A percentile compares a stretch with the other conserved stretches of the same genome.
These are phyloP conservation scores for Parastagonospora nodorum DNA, from an alignment of 2,329 filamentous ascomycete genomes.

Conservation along the genomic window DNA sequence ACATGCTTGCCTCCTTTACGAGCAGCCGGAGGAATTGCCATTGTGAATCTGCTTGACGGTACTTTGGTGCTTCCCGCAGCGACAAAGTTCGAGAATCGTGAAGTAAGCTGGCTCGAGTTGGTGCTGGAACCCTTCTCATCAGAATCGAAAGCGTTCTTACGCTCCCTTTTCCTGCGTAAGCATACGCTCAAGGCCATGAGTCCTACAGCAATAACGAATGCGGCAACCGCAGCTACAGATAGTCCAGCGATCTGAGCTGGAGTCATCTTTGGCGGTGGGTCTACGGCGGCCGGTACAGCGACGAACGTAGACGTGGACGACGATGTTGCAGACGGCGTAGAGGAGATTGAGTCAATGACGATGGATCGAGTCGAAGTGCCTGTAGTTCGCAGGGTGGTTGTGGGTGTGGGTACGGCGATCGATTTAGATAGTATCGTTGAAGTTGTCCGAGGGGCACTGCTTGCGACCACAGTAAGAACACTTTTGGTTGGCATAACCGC, in stretches of 20 bases:
- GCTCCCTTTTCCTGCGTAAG: constrained; percentile 40
- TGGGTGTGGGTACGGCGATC: constrained; percentile 14
- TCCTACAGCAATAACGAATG: constrained; percentile 45
- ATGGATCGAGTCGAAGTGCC: constrained; percentile 25
- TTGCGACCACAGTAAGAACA: constrained; percentile 36
- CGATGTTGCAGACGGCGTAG: constrained; percentile 28
- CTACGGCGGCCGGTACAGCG: constrained; percentile 13
- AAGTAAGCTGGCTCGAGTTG: constrained; percentile 17
- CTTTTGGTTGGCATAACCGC: constrained; percentile 45
- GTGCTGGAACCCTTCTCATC: constrained; percentile 28
- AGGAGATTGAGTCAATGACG: constrained; percentile 32
- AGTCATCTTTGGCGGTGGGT: constrained; percentile 34
- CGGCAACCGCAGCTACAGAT: constrained; percentile 43
- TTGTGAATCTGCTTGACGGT: constrained; percentile 19
- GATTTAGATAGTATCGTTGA: constrained; percentile 12
- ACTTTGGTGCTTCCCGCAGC: constrained; percentile 10
- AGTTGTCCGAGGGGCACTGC: constrained; percentile 25
- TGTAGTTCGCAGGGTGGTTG: constrained; percentile 14
- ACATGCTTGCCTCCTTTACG: constrained; percentile 7
- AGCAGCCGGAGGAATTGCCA: constrained; percentile 18
- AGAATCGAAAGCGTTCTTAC: constrained; percentile 19
- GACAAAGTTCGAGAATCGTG: constrained; percentile 31
- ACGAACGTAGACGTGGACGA: constrained; percentile 17
- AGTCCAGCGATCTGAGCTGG: constrained; percentile 48
- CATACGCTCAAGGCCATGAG: constrained; percentile 46